phyloP scores from a whole-genome alignment of 306 rosid species.

The Gynostemma pentaphyllum region DNA sequence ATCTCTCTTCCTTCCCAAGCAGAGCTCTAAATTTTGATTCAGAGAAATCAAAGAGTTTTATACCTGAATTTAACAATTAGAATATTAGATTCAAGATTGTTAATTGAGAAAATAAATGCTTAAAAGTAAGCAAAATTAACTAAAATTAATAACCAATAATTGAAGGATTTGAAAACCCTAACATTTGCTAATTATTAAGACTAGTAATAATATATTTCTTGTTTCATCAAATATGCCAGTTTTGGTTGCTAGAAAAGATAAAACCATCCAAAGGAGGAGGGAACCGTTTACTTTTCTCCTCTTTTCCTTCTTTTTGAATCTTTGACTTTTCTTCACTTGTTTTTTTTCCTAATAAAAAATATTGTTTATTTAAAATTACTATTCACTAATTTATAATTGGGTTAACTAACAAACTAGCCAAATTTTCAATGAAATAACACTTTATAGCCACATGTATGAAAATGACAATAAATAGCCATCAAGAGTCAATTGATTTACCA shows the following conservation, averaged over 20 bases:
- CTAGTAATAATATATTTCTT: not conserved
- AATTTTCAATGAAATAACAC: too few relatives aligned
- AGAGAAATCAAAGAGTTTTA: not conserved
- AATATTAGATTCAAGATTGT: not conserved
- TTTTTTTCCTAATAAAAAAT: not conserved
- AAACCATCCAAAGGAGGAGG: not conserved
- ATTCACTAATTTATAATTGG: too few relatives aligned
- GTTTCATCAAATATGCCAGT: not conserved
- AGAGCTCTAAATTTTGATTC: too few relatives aligned
- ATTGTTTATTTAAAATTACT: too few relatives aligned
- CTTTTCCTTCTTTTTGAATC: not conserved
- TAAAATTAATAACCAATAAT: not conserved
- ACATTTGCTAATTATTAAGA: not conserved
- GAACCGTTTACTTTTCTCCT: not conserved
- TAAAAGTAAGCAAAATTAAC: not conserved
- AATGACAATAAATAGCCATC: too few relatives aligned
- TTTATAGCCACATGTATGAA: too few relatives aligned
- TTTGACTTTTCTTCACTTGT: not conserved
- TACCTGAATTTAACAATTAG: not conserved
- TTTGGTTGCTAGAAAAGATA: not conserved
- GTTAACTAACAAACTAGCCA: too few relatives aligned
- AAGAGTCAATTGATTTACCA: too few relatives aligned
- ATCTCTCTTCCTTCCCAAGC: not conserved
- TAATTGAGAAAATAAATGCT: not conserved
- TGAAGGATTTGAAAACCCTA: not conserved